Conservation (phyloP, 1,284 basidiomycete species). For the Neolentinus lepideus region DNA sequence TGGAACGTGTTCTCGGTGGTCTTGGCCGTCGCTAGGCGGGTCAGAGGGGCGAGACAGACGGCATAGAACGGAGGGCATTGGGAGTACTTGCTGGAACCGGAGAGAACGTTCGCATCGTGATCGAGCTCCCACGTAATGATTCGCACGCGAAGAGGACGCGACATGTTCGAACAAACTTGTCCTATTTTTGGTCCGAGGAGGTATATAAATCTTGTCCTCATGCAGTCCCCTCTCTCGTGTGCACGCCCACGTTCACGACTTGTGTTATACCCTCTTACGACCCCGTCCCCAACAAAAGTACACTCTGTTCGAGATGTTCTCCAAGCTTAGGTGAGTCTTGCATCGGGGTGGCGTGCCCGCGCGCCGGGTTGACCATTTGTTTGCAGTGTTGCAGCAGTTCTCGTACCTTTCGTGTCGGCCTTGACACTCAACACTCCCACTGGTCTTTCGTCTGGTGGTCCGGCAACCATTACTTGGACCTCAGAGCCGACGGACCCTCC, state of each 20-base stretch:
- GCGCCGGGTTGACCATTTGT: not conserved
- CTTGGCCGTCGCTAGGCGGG: not conserved
- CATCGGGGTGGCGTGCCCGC: not conserved
- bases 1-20: not conserved
- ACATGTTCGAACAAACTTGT: not conserved
- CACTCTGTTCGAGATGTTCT: conserved; percentile 22
- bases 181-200: not conserved
- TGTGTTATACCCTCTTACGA: not conserved
- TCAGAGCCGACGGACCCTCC: conserved; percentile 31
- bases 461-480: conserved; percentile 42
- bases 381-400: conserved; percentile 22
- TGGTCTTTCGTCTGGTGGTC: conserved; percentile 23
- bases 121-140: not conserved
- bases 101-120: not conserved
- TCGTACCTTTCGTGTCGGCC: conserved; percentile 43
- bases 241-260: not conserved
- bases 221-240: not conserved
- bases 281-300: not conserved
- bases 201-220: not conserved
- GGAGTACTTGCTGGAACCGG: not conserved
- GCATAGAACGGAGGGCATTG: not conserved
- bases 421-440: conserved; percentile 34
- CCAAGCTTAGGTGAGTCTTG: conserved; percentile 24
- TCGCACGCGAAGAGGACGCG: not conserved
- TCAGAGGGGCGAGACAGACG: not conserved